Evolutionary conservation across 108 stramenopile species (phyloP), one percentile per base, ranked within the genome.

Genomic region (Craspedostauros australis): DNA sequence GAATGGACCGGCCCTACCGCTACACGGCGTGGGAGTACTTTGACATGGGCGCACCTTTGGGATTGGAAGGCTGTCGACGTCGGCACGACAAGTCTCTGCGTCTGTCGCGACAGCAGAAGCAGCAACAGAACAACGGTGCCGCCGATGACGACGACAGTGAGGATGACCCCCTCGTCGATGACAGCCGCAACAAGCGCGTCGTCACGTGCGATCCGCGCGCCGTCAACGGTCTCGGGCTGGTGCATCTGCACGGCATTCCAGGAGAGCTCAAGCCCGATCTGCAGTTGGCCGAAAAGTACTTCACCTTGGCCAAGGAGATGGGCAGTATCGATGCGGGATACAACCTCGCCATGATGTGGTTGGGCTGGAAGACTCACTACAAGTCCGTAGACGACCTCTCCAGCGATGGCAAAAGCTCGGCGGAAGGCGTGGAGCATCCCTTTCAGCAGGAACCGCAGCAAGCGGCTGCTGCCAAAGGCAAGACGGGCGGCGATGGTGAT

Each of bases 311-410:
- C 8, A 78, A 79, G 55, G 80, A 88, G 42, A 50, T 77, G 37
- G 86, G 82, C 15, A 76, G 79, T 70, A 26, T 61, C 5, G 91
- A 93, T 67, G 83, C 86, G 6, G 36, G 33, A 39, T 93, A 84
- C 67, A 82, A 93, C 62, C 68, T 84, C 14, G 86, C 82, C 41
- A 86, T 88, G 86, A 62, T 93, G 62, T 75, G 70, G 39, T 57
- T 93, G 38, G 91, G 91, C 19, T 93, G 86, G 86, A 87, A 84
- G 68, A 73, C 62, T 5, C 76, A 68, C 31, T 77, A 46, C 36
- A 53, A 67, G 47, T 9, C 55, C 15, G 63, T 77, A 26, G 58
- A 73, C 14, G 79, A 82, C 16, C 26, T 79, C 28, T 16, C 63
- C n/a, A 70, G 74, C n/a, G 18, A 56, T 61, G 74, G 73, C 26